Evolutionary conservation across 169 alveolate species (phyloP), one percentile per base, ranked within the genome.

Genomic region (Eimeria zaria): DNA sequence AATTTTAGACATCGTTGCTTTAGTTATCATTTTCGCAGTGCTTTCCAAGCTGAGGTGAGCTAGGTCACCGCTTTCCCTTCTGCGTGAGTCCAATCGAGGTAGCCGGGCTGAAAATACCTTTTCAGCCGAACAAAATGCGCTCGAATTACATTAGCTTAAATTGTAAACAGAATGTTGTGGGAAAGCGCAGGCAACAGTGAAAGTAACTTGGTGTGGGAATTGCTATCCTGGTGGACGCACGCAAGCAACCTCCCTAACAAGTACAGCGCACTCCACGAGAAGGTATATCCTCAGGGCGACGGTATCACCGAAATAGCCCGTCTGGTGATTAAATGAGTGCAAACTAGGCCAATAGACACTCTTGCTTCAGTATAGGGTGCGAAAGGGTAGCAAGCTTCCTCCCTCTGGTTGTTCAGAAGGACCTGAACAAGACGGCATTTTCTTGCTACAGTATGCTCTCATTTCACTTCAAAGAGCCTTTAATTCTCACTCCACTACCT

Each of bases 11-110:
- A 6, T 20, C 30, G 6, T 0, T 20, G 30, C 51, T 33, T 36
- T 33, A 20, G 3, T 9, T 11, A 33, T 1, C 16, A 4, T 36
- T 69, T 12, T 69, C 11, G 80, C 51, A 33, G 51, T 1, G 9
- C 27, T 69, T 69, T 5, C 48, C 22, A n/a, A 0, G 51, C n/a
- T 33, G 80, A 9, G 51, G 27, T 1, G 80, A n/a, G 46, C 51
- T 30, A 69, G 80, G 80, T 69, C 80, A 69, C 80, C 80, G 80
- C 80, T 33, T 27, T 69, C 80, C 80, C 46, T 51, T 14, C 80
- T 27, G 22, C 51, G n/a, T 33, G 46, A 1, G 48, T 33, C 80
- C 55, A 76, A 76, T 76, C 87, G 87, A 76, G 87, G 87, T 76
- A 44, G 87, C 87, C 60, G 48, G 60, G 64, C 14, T 46, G 62